Conservation (phyloP, 257 asterid species). For the Rhazya stricta region DNA sequence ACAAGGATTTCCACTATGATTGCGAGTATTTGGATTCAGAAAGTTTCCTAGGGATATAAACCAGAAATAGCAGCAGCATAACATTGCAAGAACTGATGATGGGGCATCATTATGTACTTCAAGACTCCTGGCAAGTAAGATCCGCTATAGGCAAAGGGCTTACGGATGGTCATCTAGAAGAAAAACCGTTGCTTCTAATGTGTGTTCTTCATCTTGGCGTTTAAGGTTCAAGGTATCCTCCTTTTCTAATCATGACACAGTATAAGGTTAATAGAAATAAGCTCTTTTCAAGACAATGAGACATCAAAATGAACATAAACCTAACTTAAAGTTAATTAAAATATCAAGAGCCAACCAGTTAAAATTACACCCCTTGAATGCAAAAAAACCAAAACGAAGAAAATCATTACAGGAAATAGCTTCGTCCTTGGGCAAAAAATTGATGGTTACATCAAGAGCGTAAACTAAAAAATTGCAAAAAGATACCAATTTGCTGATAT, state of each 20-base stretch:
- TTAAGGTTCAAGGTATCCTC: not conserved
- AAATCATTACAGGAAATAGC: not conserved
- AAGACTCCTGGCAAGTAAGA: not conserved
- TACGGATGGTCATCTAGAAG: not conserved
- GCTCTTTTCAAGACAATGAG: not conserved
- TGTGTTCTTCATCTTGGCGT: not conserved
- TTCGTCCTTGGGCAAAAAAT: not conserved
- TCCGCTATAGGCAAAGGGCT: not conserved
- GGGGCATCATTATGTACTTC: not conserved
- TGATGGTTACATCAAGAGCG: slow-evolving; percentile 6
- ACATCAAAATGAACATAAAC: not conserved
- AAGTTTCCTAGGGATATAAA: not conserved
- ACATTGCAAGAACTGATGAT: not conserved
- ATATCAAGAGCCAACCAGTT: not conserved
- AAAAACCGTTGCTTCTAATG: not conserved
- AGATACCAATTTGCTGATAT: not conserved
- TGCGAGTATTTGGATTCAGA: not conserved
- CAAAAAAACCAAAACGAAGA: not conserved
- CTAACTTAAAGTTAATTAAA: not conserved
- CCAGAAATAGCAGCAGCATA: not conserved
- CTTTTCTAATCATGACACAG: not conserved
- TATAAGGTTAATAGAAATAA: not conserved
- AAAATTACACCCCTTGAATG: not conserved
- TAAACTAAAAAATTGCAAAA: slow-evolving; percentile 1
- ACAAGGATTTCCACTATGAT: not conserved